Evolutionary conservation across 805 yeast species (phyloP), one percentile per base, ranked within the genome.

Genomic region (Yarrowia deformans): DNA sequence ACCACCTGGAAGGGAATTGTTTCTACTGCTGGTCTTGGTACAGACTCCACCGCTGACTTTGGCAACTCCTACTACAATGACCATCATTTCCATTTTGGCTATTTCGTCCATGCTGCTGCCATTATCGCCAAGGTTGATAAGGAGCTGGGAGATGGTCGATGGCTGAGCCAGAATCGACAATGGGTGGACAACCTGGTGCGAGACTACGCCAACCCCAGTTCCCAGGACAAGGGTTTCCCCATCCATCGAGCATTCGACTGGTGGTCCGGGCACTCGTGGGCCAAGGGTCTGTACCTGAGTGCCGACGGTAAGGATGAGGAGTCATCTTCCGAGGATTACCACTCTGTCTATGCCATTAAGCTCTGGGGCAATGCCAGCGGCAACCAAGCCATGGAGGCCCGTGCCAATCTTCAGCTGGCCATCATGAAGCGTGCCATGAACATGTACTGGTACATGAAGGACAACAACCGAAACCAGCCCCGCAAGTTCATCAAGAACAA

Each of bases 81-180:
- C 75, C 97, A 91, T 74, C 95, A 91, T 76, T 91, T 90, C 84
- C 96, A 91, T 77, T 91, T 89, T 74, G 95, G 95, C 9, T 91
- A 90, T 77, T 88, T 87, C 73, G 83, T 91, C 55, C 93, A 90
- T 76, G 90, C 96, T 0, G 96, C 95, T 8, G 93, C 97, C 1
- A 80, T 90, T 23, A 84, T 90, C 55, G 93, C 89, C 14, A 77
- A 85, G 69, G 85, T 88, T n/a, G 96, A 91, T 75, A 70, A 72
- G 4, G 77, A 79, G 32, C 74, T 75, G 13, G 89, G 88, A 5
- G 76, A 75, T 32, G 86, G 86, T 4, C 74, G 79, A 1, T 89
- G 90, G 87, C 78, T 82, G 3, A 69, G 71, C 6, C 77, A 75
- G 10, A 82, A 84, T 72, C 83, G 81, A 73, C 84, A 80, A 9